These are phyloP conservation scores for Phytophthora capsici DNA, from an alignment of 352 stramenopile genomes.

Conservation along the genomic window DNA sequence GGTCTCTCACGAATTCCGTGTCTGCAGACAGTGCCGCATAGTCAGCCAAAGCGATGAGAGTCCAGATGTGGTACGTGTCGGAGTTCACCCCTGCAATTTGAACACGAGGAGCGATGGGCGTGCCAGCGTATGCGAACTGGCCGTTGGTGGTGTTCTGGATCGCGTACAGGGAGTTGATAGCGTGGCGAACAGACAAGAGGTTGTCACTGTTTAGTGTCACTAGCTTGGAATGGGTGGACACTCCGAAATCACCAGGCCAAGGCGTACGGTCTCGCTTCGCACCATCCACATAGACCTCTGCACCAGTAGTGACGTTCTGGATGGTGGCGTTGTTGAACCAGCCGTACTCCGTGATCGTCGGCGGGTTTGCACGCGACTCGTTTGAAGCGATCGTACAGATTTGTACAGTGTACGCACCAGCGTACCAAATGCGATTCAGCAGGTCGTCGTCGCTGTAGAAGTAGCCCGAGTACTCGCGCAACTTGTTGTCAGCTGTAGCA, in stretches of 20 bases:
- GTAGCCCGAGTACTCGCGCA: slow-evolving; percentile 47
- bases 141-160: slow-evolving; percentile 39
- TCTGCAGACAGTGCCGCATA: slow-evolving; percentile 37
- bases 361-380: slow-evolving; percentile 37
- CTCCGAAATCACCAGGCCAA: slow-evolving; percentile 44
- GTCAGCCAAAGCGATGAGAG: slow-evolving; percentile 41
- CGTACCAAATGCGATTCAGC: slow-evolving; percentile 52
- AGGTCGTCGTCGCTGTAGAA: slow-evolving; percentile 51
- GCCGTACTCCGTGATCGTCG: slow-evolving; percentile 40
- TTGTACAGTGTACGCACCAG: slow-evolving; percentile 47
- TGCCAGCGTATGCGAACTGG: slow-evolving; percentile 42
- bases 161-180: slow-evolving; percentile 36
- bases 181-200: slow-evolving; percentile 33
- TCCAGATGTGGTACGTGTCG: slow-evolving; percentile 54
- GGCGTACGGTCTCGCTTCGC: slow-evolving; percentile 47
- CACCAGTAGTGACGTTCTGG: slow-evolving; percentile 25
- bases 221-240: slow-evolving; percentile 34
- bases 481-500: slow-evolving; percentile 25
- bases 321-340: slow-evolving; percentile 49
- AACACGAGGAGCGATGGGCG: slow-evolving; percentile 31
- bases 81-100: slow-evolving; percentile 32
- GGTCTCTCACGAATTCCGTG: slow-evolving; percentile 14
- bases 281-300: slow-evolving; percentile 45
- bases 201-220: slow-evolving; percentile 45
- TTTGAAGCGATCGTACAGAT: slow-evolving; percentile 43